Base-by-base conservation (phyloP, 148 eudicot species). In the Suaeda aralocaspica region DNA sequence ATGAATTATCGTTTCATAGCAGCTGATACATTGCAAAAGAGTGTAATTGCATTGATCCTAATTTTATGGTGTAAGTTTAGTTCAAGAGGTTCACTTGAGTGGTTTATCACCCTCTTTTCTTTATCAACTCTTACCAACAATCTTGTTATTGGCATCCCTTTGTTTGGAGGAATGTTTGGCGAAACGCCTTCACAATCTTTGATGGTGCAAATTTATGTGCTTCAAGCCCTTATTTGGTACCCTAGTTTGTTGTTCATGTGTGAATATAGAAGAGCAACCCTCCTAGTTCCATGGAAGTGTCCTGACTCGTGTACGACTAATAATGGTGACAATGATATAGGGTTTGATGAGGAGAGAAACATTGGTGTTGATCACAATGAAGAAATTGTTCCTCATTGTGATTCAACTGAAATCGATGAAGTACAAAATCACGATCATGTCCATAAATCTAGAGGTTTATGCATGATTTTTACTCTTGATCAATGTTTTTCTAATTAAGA, bases 261-360 rank as follows among this genome's bases (percentile, higher is more conserved):
- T 31, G 64, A 59, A 59, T 59, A 30, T 59, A 59, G 64, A 25
- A 56, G 30, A 56, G 59, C 59, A 26, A 56, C 59, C 15, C 19
- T 11, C 1, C 19, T 46, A 11, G 50, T 46, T 14, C 50, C 50
- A 13, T 46, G 50, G 50, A 46, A 13, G 19, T 46, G 50, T 46
- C 14, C 50, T 13, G 59, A 22, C 3, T 10, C 26, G 6, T 28
- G 24, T 3, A n/a, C 8, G 22, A 1, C 8, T 55, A 26, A 7
- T 22, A 29, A 55, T 55, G 59, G 24, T 24, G 28, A 53, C 0
- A 6, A n/a, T 18, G 25, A 21, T 55, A 36, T 36, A 24, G 45
- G 16, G 34, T 10, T 24, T 29, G 39, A 33, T 65, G 30, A 55
- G 9, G 59, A 55, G 25, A 26, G 30, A 10, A 13, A 31, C 15